These are phyloP conservation scores for Tetrastigma voinierianum DNA, from an alignment of 164 flowering plant species.

Conservation along the genomic window DNA sequence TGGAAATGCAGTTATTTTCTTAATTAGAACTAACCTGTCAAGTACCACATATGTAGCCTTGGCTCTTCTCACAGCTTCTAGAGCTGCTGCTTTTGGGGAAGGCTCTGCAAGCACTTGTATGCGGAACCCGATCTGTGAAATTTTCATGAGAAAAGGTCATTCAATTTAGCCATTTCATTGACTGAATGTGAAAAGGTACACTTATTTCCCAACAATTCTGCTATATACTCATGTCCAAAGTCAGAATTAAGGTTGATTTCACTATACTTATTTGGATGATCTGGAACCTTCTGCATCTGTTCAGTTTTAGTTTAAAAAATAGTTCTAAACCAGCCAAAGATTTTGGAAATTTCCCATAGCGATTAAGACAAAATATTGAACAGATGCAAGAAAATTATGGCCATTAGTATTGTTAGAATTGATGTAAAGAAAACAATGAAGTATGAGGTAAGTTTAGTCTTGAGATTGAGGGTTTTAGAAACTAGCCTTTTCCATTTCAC, in stretches of 20 bases:
- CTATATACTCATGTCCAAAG: not conserved
- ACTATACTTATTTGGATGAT: not conserved
- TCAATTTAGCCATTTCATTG: not conserved
- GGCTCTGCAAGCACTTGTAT: conserved; percentile 38
- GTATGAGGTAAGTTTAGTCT: too few species aligned
- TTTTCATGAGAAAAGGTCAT: conserved; percentile 7
- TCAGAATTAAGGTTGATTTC: not conserved
- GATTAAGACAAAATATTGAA: too few species aligned
- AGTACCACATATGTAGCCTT: conserved; percentile 64
- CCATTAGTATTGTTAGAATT: too few species aligned
- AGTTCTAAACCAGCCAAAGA: not conserved
- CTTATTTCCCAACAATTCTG: not conserved
- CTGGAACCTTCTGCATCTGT: too few species aligned
- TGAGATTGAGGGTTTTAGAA: not conserved
- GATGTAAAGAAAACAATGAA: too few species aligned
- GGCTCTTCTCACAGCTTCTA: conserved; percentile 32
- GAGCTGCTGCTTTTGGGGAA: conserved; percentile 43
- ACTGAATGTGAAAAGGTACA: not conserved
- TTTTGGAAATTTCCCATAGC: not conserved
- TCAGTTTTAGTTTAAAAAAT: not conserved
- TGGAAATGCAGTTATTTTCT: too few species aligned
- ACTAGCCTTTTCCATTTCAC: conserved; percentile 32
- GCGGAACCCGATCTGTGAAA: conserved; percentile 38
- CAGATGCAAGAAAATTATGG: too few species aligned
- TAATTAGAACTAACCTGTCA: conserved; percentile 46